Evolutionary conservation across 208 protist genomes (phyloP).

Genomic region (Crithidia expoeki): DNA sequence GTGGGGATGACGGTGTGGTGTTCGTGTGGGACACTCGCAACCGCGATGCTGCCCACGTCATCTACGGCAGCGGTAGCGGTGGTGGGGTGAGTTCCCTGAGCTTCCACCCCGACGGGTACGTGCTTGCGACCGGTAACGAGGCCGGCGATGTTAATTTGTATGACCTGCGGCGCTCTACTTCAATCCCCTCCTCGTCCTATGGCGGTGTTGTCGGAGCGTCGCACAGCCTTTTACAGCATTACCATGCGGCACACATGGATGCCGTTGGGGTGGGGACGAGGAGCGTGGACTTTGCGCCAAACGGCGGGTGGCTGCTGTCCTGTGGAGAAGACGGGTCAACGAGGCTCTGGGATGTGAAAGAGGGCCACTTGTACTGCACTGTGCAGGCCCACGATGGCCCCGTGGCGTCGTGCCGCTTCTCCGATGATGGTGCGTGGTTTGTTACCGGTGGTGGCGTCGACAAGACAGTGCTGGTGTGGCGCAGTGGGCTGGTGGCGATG

Average conservation of each 20-base stretch:
- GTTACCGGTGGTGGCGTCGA: constrained; percentile 71
- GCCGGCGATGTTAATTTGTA: constrained; percentile 86
- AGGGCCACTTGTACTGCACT: constrained; percentile 87
- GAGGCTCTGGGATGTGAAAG: constrained; percentile 87
- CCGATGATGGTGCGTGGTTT: constrained; percentile 63
- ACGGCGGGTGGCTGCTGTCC: constrained; percentile 82
- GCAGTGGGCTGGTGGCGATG: constrained; percentile 51
- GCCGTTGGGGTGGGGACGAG: constrained; percentile 43
- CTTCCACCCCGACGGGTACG: constrained; percentile 88
- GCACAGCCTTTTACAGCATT: constrained; percentile 84
- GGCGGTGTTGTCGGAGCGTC: background rate
- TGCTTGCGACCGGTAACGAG: constrained; percentile 69
- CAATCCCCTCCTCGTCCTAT: background rate
- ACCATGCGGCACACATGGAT: constrained; percentile 67
- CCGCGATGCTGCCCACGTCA: constrained; percentile 50
- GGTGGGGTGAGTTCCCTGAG: constrained; percentile 61
- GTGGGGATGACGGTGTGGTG: constrained; percentile 80
- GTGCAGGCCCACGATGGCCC: constrained; percentile 80
- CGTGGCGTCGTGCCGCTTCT: constrained; percentile 62
- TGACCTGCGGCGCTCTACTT: constrained; percentile 64
- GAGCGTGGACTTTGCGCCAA: constrained; percentile 73
- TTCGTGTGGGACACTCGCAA: constrained; percentile 83
- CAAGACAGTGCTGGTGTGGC: constrained; percentile 84
- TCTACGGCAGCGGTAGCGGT: constrained; percentile 71
- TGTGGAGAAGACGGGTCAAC: constrained; percentile 74